Conservation (phyloP, 176 grass and related monocot genomes). For the Paspalum notatum region DNA sequence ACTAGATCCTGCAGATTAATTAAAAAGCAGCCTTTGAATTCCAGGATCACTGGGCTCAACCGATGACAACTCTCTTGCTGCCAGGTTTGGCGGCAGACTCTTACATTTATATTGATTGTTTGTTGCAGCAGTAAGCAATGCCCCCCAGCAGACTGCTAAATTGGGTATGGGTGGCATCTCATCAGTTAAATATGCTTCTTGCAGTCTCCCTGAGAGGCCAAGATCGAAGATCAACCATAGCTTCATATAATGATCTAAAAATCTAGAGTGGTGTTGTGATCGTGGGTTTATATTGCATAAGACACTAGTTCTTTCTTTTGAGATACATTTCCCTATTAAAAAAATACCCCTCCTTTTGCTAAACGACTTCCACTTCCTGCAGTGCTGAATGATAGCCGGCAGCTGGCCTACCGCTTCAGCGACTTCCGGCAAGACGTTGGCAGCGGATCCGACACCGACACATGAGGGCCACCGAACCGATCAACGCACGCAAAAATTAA, state of each 20-base stretch:
- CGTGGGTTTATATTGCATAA: background rate
- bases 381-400: no score
- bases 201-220: constrained; percentile 60
- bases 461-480: no score
- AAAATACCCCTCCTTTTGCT: no score
- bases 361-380: no score
- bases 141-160: constrained; percentile 54
- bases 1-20: constrained; percentile 49
- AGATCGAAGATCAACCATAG: constrained; percentile 62
- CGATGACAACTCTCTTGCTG: constrained; percentile 41
- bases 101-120: constrained; percentile 52
- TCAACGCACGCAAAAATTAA: no score
- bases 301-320: no score
- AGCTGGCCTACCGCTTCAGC: no score
- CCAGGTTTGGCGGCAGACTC: constrained; percentile 36
- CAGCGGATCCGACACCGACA: no score
- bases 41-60: constrained; percentile 56
- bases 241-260: constrained; percentile 66
- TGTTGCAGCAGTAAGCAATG: constrained; percentile 52
- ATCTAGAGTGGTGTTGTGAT: constrained; percentile 51
- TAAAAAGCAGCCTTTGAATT: constrained; percentile 47
- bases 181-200: constrained; percentile 48
- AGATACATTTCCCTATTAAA: no score
- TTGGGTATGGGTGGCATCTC: constrained; percentile 56
- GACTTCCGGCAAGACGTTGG: no score